Percentiles rank a stretch among this genome's conserved stretches.
Conservation (phyloP, 352 stramenopile genomes). For the Pythium volutum region DNA sequence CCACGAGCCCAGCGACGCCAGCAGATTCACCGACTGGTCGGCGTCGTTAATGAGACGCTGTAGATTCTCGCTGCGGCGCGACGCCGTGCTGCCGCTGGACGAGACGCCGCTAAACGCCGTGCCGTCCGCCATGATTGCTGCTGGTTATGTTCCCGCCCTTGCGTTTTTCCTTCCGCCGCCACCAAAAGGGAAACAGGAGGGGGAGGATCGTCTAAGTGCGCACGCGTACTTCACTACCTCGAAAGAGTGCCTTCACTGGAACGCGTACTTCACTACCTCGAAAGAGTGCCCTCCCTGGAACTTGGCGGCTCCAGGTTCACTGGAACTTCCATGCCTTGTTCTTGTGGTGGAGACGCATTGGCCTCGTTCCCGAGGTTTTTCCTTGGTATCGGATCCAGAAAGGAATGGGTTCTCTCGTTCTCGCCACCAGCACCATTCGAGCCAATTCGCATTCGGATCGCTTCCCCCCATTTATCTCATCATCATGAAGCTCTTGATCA, state of each 20-base stretch:
- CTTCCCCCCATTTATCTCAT: background rate
- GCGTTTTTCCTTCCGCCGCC: background rate
- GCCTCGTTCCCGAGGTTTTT: slow-evolving; percentile 24
- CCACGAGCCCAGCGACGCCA: slow-evolving; percentile 58
- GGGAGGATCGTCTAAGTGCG: slow-evolving; percentile 17
- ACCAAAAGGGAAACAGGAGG: background rate
- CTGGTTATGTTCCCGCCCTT: background rate
- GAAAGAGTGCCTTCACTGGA: background rate
- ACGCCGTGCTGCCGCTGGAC: slow-evolving; percentile 3
- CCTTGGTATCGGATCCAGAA: slow-evolving; percentile 4
- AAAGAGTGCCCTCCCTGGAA: background rate
- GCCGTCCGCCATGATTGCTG: slow-evolving; percentile 6
- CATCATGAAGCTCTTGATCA: slow-evolving; percentile 67
- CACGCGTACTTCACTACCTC: slow-evolving; percentile 17
- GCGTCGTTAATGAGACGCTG: slow-evolving; percentile 78
- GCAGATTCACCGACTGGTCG: slow-evolving; percentile 61
- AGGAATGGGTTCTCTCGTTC: slow-evolving; percentile 6
- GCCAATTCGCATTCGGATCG: background rate
- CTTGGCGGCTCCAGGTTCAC: no score
- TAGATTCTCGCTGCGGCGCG: slow-evolving; percentile 44
- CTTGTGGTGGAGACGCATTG: slow-evolving; percentile 25
- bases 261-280: slow-evolving; percentile 16
- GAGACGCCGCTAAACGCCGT: background rate
- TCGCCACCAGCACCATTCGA: background rate
- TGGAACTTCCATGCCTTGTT: slow-evolving; percentile 1